These are phyloP conservation scores for Daldinia sp. DNA, from an alignment of 2,329 filamentous ascomycete species.

Conservation along the genomic window DNA sequence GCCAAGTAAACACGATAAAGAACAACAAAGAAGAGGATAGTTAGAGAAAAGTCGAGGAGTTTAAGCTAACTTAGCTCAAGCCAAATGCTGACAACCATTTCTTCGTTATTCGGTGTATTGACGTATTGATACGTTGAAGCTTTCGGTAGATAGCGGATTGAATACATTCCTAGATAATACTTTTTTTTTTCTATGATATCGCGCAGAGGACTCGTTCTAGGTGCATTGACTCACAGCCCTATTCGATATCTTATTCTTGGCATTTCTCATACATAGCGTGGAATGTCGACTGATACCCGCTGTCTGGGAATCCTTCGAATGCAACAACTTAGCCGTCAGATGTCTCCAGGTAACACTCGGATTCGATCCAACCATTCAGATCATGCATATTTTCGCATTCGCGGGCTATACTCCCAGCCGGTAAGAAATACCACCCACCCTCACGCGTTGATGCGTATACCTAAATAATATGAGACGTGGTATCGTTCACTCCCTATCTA, in stretches of 20 bases:
- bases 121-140: not conserved
- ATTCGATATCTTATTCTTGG: constrained; percentile 25
- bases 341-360: constrained; percentile 16
- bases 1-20: not conserved
- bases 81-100: not conserved
- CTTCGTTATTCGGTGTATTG: not conserved
- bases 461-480: constrained; percentile 13
- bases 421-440: constrained; percentile 20
- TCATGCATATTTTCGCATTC: constrained; percentile 2
- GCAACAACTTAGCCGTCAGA: constrained; percentile 13
- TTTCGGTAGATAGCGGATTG: not conserved
- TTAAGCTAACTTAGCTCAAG: not conserved
- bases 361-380: constrained; percentile 25
- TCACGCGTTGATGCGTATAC: not conserved
- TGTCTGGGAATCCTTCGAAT: constrained; percentile 7
- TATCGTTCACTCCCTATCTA: constrained; percentile 12
- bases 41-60: not conserved
- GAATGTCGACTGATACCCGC: constrained; percentile 2
- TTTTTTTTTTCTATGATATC: not conserved
- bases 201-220: not conserved
- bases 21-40: not conserved
- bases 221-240: not conserved
- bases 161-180: not conserved
- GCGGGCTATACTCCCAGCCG: constrained; percentile 9
- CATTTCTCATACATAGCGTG: constrained; percentile 1